Conservation (phyloP, 2,329 filamentous ascomycete species). For the Hymenoscyphus scutula region DNA sequence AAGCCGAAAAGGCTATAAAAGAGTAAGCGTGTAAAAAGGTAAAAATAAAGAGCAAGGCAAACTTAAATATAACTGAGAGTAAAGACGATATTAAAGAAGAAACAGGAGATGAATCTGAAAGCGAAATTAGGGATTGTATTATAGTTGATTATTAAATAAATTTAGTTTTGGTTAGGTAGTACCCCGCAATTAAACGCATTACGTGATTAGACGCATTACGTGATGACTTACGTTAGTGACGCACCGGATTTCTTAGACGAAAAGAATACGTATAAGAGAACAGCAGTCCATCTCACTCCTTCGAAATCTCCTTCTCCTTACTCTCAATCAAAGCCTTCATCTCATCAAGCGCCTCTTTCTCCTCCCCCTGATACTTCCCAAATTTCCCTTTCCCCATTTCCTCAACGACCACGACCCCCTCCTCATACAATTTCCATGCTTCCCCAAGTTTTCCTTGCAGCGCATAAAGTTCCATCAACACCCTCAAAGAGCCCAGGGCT, state of each 20-base stretch:
- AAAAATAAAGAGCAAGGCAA: conserved; percentile 6
- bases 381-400: background rate
- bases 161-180: too few species aligned
- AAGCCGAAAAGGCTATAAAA: conserved; percentile 14
- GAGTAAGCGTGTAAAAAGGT: conserved; percentile 6
- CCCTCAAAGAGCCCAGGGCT: background rate
- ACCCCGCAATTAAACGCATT: too few species aligned
- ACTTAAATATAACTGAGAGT: conserved; percentile 4
- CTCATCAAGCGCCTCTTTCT: background rate
- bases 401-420: background rate
- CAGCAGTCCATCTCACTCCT: too few species aligned
- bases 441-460: background rate
- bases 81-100: too few species aligned
- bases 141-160: too few species aligned
- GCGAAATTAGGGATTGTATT: too few species aligned
- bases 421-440: background rate
- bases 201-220: too few species aligned
- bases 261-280: too few species aligned
- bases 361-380: background rate
- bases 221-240: too few species aligned
- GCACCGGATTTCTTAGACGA: too few species aligned
- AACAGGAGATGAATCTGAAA: too few species aligned
- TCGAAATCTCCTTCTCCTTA: background rate
- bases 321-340: background rate
- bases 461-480: background rate